Evolutionary conservation across 495 filamentous ascomycete genomes (phyloP), one percentile per base, ranked within the genome.

Genomic region (Penicillium verhagenii): DNA sequence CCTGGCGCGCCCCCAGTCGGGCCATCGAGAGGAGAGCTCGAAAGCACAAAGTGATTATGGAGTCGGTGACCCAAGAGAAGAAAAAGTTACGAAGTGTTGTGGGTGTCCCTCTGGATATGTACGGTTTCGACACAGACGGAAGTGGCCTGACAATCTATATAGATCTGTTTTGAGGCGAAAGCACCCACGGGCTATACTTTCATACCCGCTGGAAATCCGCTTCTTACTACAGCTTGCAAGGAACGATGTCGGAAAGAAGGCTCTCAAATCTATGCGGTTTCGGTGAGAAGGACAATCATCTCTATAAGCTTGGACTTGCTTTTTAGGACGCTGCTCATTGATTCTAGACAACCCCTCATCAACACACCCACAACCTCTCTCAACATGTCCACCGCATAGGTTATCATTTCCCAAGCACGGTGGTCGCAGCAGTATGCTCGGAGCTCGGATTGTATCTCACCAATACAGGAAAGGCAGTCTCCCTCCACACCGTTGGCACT

Each of bases 131-230:
- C 23, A 63, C 46, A 31, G 52, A 56, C n/a, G 45, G 58, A 63
- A 14, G 14, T 14, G 14, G 33, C 13, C 33, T 68, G 56, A 74
- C 57, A 45, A 42, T 51, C 14, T 25, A 24, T 21, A 25, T 59
- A 82, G 79, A 72, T 81, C 52, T 77, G 69, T 23, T 76, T 79
- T 47, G 74, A 77, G 51, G 71, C 73, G 14, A 68, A 74, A 63
- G 74, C 90, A 23, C 91, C 91, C 2, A 79, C 77, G n/a, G 90
- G 90, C 6, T 96, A 89, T 58, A 86, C 84, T 23, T 95, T 92
- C 64, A 85, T 96, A 50, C 86, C 89, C n/a, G 81, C 85, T 48
- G 92, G 92, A 20, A 85, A 90, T 63, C 90, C 90, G 0, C 78
- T 81, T 37, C 70, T 96, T 45, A 92, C 89, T 5, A 79, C 78